A percentile compares a stretch with the other conserved stretches of the same genome.
Evolutionary conservation across 768 basidiomycete species (phyloP).

Genomic region (Boletus rufocinnamomeus): DNA sequence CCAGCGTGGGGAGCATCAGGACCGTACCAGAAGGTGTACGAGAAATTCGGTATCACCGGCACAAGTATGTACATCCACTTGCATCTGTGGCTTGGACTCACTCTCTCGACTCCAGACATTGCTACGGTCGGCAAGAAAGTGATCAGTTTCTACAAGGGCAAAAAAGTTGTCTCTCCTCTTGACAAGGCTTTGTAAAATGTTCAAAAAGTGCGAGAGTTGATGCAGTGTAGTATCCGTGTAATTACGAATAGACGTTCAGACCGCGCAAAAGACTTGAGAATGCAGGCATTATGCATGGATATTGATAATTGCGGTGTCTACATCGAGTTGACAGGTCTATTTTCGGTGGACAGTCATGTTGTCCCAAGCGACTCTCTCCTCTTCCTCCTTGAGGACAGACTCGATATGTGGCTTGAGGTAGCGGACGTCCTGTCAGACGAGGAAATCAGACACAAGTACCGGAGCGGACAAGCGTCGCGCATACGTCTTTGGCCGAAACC

Average conservation of each 20-base stretch:
- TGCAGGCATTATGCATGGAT: conserved; percentile 17
- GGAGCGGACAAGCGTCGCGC: conserved; percentile 19
- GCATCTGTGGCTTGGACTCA: conserved; percentile 10
- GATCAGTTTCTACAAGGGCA: conserved; percentile 81
- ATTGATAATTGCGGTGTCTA: conserved; percentile 29
- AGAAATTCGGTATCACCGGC: conserved; percentile 85
- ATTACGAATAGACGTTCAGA: conserved; percentile 13
- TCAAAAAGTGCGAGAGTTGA: background rate
- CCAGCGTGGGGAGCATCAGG: conserved; percentile 84
- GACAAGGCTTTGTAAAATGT: conserved; percentile 61
- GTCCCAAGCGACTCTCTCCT: conserved; percentile 83
- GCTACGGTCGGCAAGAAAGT: conserved; percentile 84
- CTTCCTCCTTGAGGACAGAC: conserved; percentile 71
- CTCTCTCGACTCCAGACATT: conserved; percentile 51
- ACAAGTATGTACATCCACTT: conserved; percentile 48
- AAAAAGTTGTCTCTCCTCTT: conserved; percentile 70
- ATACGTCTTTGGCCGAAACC: conserved; percentile 74
- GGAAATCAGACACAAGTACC: conserved; percentile 10
- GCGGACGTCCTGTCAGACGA: conserved; percentile 68
- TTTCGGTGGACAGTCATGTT: conserved; percentile 69
- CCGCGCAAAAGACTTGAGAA: background rate
- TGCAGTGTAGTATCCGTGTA: conserved; percentile 17
- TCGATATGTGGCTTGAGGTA: conserved; percentile 82
- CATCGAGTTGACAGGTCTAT: conserved; percentile 40
- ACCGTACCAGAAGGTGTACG: conserved; percentile 88